Base-by-base conservation (phyloP, 2,329 filamentous ascomycete species). In the Phialocephala subalpina region DNA sequence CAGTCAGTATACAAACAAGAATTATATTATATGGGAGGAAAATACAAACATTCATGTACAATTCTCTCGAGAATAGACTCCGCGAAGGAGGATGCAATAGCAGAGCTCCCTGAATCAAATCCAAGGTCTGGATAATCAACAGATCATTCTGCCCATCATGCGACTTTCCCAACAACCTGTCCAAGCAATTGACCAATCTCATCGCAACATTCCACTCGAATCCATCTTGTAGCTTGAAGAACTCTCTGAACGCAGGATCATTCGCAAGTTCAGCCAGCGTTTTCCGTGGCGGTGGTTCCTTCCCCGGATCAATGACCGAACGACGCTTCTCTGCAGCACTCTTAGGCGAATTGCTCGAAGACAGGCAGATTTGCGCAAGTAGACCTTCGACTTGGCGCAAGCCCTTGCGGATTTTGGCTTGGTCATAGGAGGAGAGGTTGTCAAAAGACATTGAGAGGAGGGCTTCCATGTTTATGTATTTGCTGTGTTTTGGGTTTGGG, bases 171-270 rank as follows among this genome's bases (percentile, higher is more conserved):
- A 97, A 86, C 58, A 97, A 86, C 65, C 93, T 87, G 78, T 97
- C 94, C 52, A 98, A 87, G 64, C 93, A 97, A 61, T 90, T 89
- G 68, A 97, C 90, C 67, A 98, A 85, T 67, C 94, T 90, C 80
- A 93, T 89, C 16, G 93, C 91, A 63, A 98, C 93, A 81, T 99
- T 99, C 92, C 94, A 98, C 81, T 98, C 93, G 77, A 99, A 99
- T 2, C 94, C 93, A 76, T 98, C 94, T 79, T 99, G 96, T 71
- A 98, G 79, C 78, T 97, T 93, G 83, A 97, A 97, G 82, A 98
- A 98, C 79, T 97, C 94, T 71, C 93, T 85, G 77, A 97, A 98
- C 22, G 94, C 95, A 22, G 92, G 93, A 78, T 98, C 96, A 69
- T 90, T 87, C 59, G 87, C 86, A 69, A 97, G 81, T 64, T 93